Evolutionary conservation across 228 moss, liverwort and hornwort genomes (phyloP).

Genomic region (Sphagnum magellanicum): DNA sequence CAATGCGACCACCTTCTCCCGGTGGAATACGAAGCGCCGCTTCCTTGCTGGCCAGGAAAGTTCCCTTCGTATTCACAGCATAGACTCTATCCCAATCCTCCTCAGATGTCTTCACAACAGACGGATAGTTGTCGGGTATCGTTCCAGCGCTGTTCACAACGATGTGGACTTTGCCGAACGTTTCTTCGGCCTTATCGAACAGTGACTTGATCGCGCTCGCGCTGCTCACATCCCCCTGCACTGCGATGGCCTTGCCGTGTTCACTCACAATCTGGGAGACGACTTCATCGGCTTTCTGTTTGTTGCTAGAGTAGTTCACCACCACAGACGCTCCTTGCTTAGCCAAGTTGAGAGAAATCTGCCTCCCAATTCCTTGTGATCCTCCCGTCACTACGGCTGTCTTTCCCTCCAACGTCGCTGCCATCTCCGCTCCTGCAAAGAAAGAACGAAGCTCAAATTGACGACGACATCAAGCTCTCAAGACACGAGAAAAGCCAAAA

Average conservation of each 20-base stretch:
- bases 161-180: slow-evolving; percentile 25
- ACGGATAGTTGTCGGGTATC: slow-evolving; percentile 8
- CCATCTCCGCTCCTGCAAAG: background rate
- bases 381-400: slow-evolving; percentile 69
- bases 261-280: slow-evolving; percentile 11
- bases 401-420: slow-evolving; percentile 46
- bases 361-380: slow-evolving; percentile 58
- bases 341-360: slow-evolving; percentile 24
- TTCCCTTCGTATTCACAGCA: slow-evolving; percentile 34
- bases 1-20: slow-evolving; percentile 41
- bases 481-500: no score
- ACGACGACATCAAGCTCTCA: no score
- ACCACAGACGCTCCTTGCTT: slow-evolving; percentile 37
- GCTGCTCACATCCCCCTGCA: slow-evolving; percentile 30
- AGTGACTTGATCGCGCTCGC: slow-evolving; percentile 22
- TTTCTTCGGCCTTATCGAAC: slow-evolving; percentile 29
- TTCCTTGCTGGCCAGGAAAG: slow-evolving; percentile 46
- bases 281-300: slow-evolving; percentile 26
- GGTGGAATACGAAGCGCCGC: slow-evolving; percentile 30
- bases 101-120: slow-evolving; percentile 30
- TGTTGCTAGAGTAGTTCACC: slow-evolving; percentile 31
- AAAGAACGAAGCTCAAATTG: no score
- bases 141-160: slow-evolving; percentile 32
- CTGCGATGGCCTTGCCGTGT: slow-evolving; percentile 27
- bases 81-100: slow-evolving; percentile 47